Evolutionary conservation across 352 stramenopile genomes (phyloP), one percentile per base, ranked within the genome.

Genomic region (Pythium rhizo-oryzae): DNA sequence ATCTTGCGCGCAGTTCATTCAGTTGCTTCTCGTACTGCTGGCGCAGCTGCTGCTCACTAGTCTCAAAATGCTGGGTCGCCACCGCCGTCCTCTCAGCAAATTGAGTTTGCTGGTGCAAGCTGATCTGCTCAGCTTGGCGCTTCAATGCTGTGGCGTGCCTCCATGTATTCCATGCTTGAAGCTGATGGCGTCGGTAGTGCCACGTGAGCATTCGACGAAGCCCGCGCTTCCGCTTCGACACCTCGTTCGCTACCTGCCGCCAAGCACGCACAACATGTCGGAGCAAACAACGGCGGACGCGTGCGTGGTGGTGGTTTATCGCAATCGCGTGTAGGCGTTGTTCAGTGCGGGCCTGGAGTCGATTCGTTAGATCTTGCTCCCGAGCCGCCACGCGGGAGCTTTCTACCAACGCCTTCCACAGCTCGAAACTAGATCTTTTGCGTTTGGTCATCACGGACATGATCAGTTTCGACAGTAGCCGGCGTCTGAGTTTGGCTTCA

Each of bases 141-240:
- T 35, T n/a, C 50, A 71, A 7, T 16, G 24, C 8, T 0, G 57
- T 62, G 9, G 41, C 43, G 21, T 65, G 49, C 18, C 24, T 44
- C 59, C 63, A 75, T 8, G 55, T 69, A 33, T 33, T 47, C 65
- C 58, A 75, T 5, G 58, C 62, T 41, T 41, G 49, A 13, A 39
- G 19, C 37, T 69, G 69, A 24, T 53, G 15, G 1, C 56, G 56
- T 1, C 41, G 47, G 30, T 12, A 58, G 61, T 21, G 59, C 12
- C 6, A 50, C 19, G 37, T 57, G 25, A 71, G 28, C 18, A 71
- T 61, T 6, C 65, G 64, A 2, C 43, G 7, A 1, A 72, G 25
- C 6, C 50, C 50, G n/a, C 30, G 50, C 18, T 47, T 62, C 23
- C 57, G 59, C 39, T 50, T 25, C 5, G 11, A 33, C 15, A 21